Evolutionary conservation across 306 rosid genomes (phyloP).

Genomic region (Erythrophleum fordii): DNA sequence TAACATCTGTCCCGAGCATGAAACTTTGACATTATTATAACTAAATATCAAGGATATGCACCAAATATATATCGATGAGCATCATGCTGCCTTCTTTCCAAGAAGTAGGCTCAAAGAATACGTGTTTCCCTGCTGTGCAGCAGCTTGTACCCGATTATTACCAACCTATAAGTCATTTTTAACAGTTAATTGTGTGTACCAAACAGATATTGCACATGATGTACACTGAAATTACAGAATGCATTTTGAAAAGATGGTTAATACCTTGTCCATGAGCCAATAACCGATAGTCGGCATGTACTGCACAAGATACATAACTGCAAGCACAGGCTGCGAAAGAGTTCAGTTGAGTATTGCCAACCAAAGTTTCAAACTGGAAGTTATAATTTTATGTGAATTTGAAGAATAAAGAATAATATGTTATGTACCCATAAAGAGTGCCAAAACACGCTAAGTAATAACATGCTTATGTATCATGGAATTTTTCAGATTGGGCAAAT

Average conservation of each 20-base stretch:
- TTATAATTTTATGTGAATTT: conserved; percentile 10
- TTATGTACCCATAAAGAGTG: conserved; percentile 7
- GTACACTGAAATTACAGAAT: neutral
- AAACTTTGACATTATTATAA: neutral
- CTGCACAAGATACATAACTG: conserved; percentile 88
- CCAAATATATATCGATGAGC: neutral
- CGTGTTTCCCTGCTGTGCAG: conserved; percentile 72
- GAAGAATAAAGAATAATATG: conserved; percentile 8
- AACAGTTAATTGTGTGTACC: conserved; percentile 9
- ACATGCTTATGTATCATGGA: conserved; percentile 20
- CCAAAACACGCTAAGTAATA: neutral
- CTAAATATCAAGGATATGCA: conserved; percentile 10
- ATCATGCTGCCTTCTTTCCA: conserved; percentile 67
- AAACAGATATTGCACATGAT: conserved; percentile 1
- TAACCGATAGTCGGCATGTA: conserved; percentile 86
- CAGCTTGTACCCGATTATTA: conserved; percentile 78
- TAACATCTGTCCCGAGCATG: neutral
- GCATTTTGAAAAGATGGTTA: conserved; percentile 27
- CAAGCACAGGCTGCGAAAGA: conserved; percentile 79
- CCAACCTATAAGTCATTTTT: conserved; percentile 64
- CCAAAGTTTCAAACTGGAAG: conserved; percentile 13
- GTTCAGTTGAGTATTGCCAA: conserved; percentile 3
- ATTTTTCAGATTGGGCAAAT: neutral
- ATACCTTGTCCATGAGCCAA: conserved; percentile 97
- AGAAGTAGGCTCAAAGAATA: conserved; percentile 77